Base-by-base conservation (phyloP, 306 rosid genomes). In the Oemleria cerasiformis region DNA sequence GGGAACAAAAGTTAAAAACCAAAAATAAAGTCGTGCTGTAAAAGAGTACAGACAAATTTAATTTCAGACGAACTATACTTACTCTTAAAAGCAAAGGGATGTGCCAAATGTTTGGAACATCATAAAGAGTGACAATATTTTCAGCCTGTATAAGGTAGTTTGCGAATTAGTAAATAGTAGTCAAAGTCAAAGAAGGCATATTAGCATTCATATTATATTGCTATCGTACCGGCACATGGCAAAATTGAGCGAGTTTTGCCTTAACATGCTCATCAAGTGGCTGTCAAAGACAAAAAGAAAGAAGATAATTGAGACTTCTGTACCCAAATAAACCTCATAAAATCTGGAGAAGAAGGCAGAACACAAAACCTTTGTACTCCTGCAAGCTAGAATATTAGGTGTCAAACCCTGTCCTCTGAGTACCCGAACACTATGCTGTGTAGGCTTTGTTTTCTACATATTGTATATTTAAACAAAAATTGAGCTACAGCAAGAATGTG, bases 91-190 rank as follows among this genome's bases (percentile, higher is more conserved):
- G 87, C 83, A 91, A 75, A 48, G 97, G 97, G 70, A 91, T 61
- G 65, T 85, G 92, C 97, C 97, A 91, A 49, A 91, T 91, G 81
- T 91, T 91, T 69, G 92, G 89, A 77, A 91, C 97, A 79, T 91
- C 97, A 72, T 85, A 82, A 19, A 91, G 91, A 40, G 92, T 85
- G 45, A 91, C 81, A 56, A 91, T 84, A 47, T 91, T 88, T 41
- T 90, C 84, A 9, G 81, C 78, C 97, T 88, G 96, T 73, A 75
- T 20, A 83, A 20, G 72, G 49, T 4, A 70, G 45, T 70, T 51
- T 61, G 42, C 4, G 48, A 30, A 54, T 77, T 62, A 66, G 57
- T n/a, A 67, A 7, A 58, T 9, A 17, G 25, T 13, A 42, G 16
- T 43, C 6, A 64, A 70, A 15, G 57, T 44, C 72, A 76, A 76